These are phyloP conservation scores for Oryza meridionalis DNA, from an alignment of 176 grass and related monocot genomes.

Conservation along the genomic window DNA sequence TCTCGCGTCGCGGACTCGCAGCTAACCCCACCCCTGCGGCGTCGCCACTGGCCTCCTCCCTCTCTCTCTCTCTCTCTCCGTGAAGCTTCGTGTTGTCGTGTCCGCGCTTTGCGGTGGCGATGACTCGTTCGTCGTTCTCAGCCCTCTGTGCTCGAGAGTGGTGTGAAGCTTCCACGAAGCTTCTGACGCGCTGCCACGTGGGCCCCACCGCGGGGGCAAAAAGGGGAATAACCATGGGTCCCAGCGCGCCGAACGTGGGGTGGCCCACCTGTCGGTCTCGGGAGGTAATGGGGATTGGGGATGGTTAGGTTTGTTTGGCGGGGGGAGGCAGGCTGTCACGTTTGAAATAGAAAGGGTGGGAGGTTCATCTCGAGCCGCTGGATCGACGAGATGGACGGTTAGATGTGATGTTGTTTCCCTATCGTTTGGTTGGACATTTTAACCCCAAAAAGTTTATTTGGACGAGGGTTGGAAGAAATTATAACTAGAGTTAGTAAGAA, in stretches of 20 bases:
- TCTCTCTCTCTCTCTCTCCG: not conserved
- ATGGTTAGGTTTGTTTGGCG: conserved; percentile 34
- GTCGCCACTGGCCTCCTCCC: not conserved
- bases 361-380: not conserved
- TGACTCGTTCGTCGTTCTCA: conserved; percentile 43
- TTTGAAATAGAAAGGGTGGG: conserved; percentile 27
- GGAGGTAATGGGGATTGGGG: not conserved
- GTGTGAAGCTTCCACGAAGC: conserved; percentile 50
- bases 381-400: not conserved
- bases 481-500: no score
- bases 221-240: not conserved
- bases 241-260: not conserved
- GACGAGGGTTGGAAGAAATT: no score
- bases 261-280: conserved; percentile 34
- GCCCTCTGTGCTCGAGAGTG: not conserved
- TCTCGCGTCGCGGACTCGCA: not conserved
- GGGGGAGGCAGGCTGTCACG: not conserved
- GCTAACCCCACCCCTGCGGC: not conserved
- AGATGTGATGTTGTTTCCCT: not conserved
- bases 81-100: not conserved
- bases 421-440: no score
- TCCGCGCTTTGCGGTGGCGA: conserved; percentile 44
- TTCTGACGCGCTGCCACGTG: conserved; percentile 47
- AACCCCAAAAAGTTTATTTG: no score
- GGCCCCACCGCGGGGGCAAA: not conserved